Evolutionary conservation across 1,284 basidiomycete genomes (phyloP).

Genomic region (Malassezia yamatoensis): DNA sequence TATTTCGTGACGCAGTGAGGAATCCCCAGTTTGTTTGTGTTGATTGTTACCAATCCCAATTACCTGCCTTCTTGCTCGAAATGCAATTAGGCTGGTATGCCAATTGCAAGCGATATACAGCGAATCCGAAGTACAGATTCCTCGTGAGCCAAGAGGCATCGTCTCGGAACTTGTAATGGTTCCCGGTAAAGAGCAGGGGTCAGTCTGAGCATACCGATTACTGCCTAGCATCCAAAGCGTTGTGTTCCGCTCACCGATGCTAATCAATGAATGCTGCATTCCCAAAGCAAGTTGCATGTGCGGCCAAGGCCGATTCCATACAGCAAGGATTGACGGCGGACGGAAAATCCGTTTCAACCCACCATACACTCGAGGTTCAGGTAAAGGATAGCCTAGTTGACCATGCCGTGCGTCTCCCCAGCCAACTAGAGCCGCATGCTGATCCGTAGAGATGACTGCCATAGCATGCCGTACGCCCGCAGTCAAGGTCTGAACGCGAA

Average conservation of each 20-base stretch:
- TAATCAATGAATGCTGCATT: conserved; percentile 10
- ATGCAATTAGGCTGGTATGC: conserved; percentile 7
- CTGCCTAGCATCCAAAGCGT: conserved; percentile 4
- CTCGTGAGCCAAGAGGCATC: no score
- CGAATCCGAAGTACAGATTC: background rate
- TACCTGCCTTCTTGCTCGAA: background rate
- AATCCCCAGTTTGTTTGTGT: conserved; percentile 1
- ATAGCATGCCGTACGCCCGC: conserved; percentile 14
- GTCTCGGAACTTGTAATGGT: no score
- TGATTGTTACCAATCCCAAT: background rate
- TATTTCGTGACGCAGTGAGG: background rate
- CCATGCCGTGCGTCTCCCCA: conserved; percentile 18
- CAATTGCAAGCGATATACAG: conserved; percentile 8
- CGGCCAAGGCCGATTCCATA: background rate
- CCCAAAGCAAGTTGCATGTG: background rate
- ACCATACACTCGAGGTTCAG: background rate
- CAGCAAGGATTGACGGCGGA: background rate
- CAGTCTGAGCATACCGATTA: background rate
- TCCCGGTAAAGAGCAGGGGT: background rate
- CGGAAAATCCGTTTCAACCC: background rate
- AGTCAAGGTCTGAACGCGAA: conserved; percentile 1
- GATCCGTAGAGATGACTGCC: background rate
- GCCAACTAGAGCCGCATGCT: background rate
- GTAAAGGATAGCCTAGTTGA: conserved; percentile 6
- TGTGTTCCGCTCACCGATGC: background rate